Conservation (phyloP, 305 asterid genomes). For the Solanum aculeatissimum region DNA sequence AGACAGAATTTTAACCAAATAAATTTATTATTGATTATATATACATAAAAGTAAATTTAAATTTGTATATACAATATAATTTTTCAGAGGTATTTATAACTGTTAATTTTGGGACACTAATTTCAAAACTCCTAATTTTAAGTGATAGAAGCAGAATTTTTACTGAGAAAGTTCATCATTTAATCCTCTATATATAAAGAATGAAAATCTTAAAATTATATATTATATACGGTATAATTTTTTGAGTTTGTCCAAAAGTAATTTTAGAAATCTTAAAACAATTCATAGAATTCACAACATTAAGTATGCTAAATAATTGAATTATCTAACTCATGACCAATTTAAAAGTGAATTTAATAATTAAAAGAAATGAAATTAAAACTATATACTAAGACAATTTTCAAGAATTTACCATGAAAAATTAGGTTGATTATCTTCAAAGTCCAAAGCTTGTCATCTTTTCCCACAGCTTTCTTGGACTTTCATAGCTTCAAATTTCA, state of each 20-base stretch:
- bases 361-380: not conserved
- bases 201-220: not conserved
- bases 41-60: not conserved
- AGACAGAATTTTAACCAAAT: not conserved
- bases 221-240: not conserved
- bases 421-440: not conserved
- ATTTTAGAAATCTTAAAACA: not conserved
- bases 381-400: not conserved
- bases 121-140: not conserved
- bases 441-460: conserved; percentile 25
- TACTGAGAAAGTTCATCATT: not conserved
- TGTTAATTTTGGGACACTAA: not conserved
- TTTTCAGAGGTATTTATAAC: not conserved
- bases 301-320: not conserved
- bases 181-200: not conserved
- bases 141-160: not conserved
- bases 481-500: conserved; percentile 2
- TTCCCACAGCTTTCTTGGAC: conserved; percentile 48
- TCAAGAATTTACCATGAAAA: not conserved
- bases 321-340: not conserved
- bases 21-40: not conserved
- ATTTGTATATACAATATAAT: not conserved
- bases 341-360: not conserved
- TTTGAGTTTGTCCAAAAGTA: not conserved
- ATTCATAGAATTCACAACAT: not conserved